Evolutionary conservation across 495 filamentous ascomycete species (phyloP), one percentile per base, ranked within the genome.

Genomic region (Cercophora samala): DNA sequence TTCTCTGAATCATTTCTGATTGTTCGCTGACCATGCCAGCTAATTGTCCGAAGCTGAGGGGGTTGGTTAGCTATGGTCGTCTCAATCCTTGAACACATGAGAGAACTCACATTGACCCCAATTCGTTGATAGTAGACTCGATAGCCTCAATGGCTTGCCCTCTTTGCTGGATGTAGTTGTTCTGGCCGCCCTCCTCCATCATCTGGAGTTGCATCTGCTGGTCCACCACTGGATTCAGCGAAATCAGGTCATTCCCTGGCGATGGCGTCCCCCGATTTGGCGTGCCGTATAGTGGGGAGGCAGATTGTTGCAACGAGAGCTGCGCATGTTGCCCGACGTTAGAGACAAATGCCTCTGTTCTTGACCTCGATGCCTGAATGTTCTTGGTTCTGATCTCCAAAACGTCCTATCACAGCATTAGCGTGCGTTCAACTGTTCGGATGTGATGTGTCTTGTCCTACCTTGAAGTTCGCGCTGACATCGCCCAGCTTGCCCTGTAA

Each of bases 11-110:
- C 89, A 94, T 96, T 76, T 97, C 95, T 63, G 91, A 91, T 77
- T 99, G 95, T 77, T 98, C 96, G 69, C 89, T 91, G 54, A 99
- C 95, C 96, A 99, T 97, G 74, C 90, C 86, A 37, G 95, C 93
- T n/a, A 99, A 79, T 77, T 99, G 95, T 1, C 94, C 93, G 72
- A 99, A 99, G 32, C 68, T 72, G 53, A 22, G 61, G 29, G 6
- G 62, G 17, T 1, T 46, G 6, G 51, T 69, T 46, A 66, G 65
- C 46, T 46, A 3, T 46, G 17, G 1, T 24, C 32, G 0, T 8
- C n/a, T 22, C 54, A 19, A 3, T 61, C 17, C 11, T 18, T 4
- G 5, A 18, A 4, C 4, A 5, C 53, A 4, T 4, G n/a, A 18
- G n/a, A 19, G 8, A 21, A 42, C 72, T 64, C 37, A 74, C 72